These are phyloP conservation scores for Pelargonium nanum DNA, from an alignment of 345 rosid genomes.

Conservation along the genomic window DNA sequence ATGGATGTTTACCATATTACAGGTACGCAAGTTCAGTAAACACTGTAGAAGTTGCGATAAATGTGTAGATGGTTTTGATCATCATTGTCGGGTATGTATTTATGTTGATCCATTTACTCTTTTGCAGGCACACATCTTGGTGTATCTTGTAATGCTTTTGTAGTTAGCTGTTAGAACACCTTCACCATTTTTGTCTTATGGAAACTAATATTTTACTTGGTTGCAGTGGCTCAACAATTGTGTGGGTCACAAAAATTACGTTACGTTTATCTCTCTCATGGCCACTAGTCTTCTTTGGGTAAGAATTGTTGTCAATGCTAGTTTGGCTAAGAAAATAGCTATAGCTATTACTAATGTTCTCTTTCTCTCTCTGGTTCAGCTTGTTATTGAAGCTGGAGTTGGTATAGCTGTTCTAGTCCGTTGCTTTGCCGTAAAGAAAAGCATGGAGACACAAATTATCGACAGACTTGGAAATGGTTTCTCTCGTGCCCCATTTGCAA, in stretches of 20 bases:
- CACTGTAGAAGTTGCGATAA: conserved; percentile 96
- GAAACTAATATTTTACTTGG: conserved; percentile 21
- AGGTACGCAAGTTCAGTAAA: conserved; percentile 94
- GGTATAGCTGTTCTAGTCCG: conserved; percentile 88
- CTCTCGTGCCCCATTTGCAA: conserved; percentile 88
- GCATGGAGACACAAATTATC: conserved; percentile 76
- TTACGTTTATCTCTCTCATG: conserved; percentile 82
- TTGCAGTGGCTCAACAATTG: conserved; percentile 99
- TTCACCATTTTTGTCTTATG: not conserved
- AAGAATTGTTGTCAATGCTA: conserved; percentile 16
- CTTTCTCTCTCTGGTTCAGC: conserved; percentile 30
- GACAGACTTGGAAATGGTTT: conserved; percentile 97
- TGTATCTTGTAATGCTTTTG: conserved; percentile 7
- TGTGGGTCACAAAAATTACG: conserved; percentile 84
- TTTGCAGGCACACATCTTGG: conserved; percentile 9
- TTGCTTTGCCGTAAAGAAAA: conserved; percentile 70
- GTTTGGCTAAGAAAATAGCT: not conserved
- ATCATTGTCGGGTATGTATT: conserved; percentile 81
- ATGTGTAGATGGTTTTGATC: conserved; percentile 97
- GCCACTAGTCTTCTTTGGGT: conserved; percentile 88
- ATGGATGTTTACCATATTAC: conserved; percentile 10
- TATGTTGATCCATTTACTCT: not conserved
- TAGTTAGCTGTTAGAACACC: conserved; percentile 4
- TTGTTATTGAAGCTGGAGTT: conserved; percentile 75
- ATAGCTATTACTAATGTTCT: not conserved